Conservation (phyloP, 768 basidiomycete species). For the Suillus subluteus region DNA sequence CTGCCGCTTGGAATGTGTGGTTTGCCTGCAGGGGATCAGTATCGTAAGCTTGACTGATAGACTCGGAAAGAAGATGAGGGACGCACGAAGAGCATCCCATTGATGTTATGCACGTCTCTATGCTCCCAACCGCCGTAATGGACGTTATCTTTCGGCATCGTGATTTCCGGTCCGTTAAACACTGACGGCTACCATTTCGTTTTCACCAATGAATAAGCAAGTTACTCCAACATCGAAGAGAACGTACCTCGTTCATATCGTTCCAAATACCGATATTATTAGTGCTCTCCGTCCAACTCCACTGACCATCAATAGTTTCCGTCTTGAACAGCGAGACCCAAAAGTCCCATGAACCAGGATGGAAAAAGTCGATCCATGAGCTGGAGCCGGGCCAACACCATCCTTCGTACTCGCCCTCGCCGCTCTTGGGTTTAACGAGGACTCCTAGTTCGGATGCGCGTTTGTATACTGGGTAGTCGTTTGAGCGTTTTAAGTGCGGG, state of each 20-base stretch:
- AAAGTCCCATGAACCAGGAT: slow-evolving; percentile 81
- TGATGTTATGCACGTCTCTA: slow-evolving; percentile 95
- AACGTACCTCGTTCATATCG: slow-evolving; percentile 95
- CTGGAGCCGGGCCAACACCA: slow-evolving; percentile 99
- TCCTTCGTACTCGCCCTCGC: slow-evolving; percentile 88
- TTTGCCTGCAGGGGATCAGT: slow-evolving; percentile 61
- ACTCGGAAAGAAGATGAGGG: not conserved
- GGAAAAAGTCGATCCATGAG: slow-evolving; percentile 98
- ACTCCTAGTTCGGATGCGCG: slow-evolving; percentile 81
- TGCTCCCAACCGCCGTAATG: slow-evolving; percentile 98
- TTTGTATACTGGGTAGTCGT: slow-evolving; percentile 81
- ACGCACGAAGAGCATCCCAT: slow-evolving; percentile 90
- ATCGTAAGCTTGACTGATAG: not conserved
- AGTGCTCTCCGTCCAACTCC: slow-evolving; percentile 39
- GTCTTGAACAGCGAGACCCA: not conserved
- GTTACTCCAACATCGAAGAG: not conserved
- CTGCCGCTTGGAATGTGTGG: slow-evolving; percentile 77
- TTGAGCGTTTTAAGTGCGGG: slow-evolving; percentile 88
- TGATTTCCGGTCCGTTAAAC: slow-evolving; percentile 99
- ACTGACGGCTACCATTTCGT: slow-evolving; percentile 73
- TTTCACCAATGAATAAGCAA: not conserved
- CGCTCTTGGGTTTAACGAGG: slow-evolving; percentile 81
- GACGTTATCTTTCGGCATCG: slow-evolving; percentile 73
- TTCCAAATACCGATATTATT: slow-evolving; percentile 94
- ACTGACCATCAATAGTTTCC: not conserved